Evolutionary conservation across 1,284 basidiomycete species (phyloP), one percentile per base, ranked within the genome.

Genomic region (Apiotrichum brassicae): DNA sequence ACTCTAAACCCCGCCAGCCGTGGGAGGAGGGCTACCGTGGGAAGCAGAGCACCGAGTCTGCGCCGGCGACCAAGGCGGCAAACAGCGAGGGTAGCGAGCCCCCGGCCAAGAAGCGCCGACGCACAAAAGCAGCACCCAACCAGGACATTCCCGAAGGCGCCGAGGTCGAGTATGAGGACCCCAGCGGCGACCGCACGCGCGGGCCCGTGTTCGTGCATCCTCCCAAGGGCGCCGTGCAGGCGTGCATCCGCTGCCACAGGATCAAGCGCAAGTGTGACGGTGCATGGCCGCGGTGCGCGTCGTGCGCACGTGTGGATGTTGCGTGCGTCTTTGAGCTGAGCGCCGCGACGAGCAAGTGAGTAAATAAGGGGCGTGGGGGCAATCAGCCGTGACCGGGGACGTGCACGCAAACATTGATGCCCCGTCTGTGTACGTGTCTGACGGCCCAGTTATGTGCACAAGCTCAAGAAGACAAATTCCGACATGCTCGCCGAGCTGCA

Each of bases 221-320:
- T 6, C 62, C 62, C 3, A 57, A 62, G 42, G 61, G 60, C 6
- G 60, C 61, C 3, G 63, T 64, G 7, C 68, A 70, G 48, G 68
- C 68, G 11, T 70, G 68, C 41, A 61, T 68, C 14, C 46, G 68
- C 34, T 70, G 68, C 41, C 68, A 70, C 45, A 51, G 65, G 32
- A 68, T 70, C 47, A 70, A 70, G 52, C 53, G 68, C 36, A 70
- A 70, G 47, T 70, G 68, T 37, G 66, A 70, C 42, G 60, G 62
- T 26, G 61, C 58, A 0, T 57, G 57, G 48, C 68, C 68, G 1
- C 58, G 68, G 19, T 70, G 68, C 51, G 56, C 56, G 14, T 64
- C 65, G 12, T 70, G 68, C 43, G 51, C 53, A 11, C 64, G 65
- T 40, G 63, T 65, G 1, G 66, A 70, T 45, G 65, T 63, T 7